Conservation (phyloP, 2,329 filamentous ascomycete species). For the Lasiodiplodia theobromae region DNA sequence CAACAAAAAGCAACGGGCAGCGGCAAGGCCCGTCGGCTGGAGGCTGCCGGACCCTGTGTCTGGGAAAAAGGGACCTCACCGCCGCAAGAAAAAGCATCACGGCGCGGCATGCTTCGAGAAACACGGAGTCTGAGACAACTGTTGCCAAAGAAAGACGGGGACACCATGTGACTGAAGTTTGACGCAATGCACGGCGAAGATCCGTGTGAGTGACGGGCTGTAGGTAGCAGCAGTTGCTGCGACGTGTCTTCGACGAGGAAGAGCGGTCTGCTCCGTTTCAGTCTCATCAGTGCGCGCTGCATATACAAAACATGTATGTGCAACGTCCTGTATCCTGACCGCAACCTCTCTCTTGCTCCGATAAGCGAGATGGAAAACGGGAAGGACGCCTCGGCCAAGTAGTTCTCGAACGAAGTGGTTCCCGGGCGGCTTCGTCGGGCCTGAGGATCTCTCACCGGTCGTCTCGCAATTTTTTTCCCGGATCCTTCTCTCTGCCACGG, state of each 20-base stretch:
- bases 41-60: background rate
- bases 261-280: background rate
- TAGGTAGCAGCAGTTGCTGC: background rate
- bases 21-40: constrained; percentile 15
- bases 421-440: constrained; percentile 12
- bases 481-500: background rate
- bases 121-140: background rate
- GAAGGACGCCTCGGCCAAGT: background rate
- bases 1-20: background rate
- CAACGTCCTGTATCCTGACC: background rate
- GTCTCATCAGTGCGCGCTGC: background rate
- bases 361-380: constrained; percentile 1
- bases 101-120: background rate
- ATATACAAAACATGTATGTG: background rate
- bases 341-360: background rate
- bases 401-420: background rate
- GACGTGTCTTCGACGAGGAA: constrained; percentile 3
- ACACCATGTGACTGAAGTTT: constrained; percentile 15
- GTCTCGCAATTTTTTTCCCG: background rate
- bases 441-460: constrained; percentile 18
- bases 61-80: background rate
- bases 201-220: background rate
- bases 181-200: constrained; percentile 24
- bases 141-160: background rate
- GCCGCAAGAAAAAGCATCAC: background rate